These are phyloP conservation scores for Didymosphaeria variabile DNA, from an alignment of 2,329 filamentous ascomycete genomes.

Conservation along the genomic window DNA sequence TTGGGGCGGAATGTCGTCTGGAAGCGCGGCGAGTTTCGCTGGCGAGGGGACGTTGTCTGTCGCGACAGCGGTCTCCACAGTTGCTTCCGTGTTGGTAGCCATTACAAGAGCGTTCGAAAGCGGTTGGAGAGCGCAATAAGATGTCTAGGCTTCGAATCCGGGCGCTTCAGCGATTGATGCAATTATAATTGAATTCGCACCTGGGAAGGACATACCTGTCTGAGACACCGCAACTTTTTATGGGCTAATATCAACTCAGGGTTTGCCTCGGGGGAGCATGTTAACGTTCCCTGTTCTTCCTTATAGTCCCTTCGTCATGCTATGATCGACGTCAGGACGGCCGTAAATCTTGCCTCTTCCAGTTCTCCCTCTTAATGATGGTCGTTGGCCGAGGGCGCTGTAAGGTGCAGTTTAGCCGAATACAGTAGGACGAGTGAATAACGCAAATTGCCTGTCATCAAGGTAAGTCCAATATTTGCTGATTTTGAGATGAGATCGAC, in stretches of 20 bases:
- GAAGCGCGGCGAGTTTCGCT: conserved; percentile 10
- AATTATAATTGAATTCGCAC: not conserved
- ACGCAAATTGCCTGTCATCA: not conserved
- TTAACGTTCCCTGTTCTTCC: too few species aligned
- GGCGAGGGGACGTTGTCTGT: conserved; percentile 13
- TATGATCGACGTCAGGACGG: not conserved
- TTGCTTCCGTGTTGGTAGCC: conserved; percentile 3
- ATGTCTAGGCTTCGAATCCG: not conserved
- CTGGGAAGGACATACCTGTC: conserved; percentile 7
- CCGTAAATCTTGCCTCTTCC: not conserved
- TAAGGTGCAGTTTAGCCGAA: not conserved
- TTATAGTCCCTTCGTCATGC: not conserved
- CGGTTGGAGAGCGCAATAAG: not conserved
- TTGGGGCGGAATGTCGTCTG: conserved; percentile 9
- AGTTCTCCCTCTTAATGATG: not conserved
- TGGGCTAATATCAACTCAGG: not conserved
- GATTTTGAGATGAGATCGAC: not conserved
- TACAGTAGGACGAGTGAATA: not conserved
- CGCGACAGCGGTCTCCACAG: conserved; percentile 8
- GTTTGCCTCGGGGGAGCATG: too few species aligned
- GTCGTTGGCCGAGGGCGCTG: not conserved
- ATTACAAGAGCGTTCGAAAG: not conserved
- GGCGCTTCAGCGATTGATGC: not conserved
- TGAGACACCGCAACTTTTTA: too few species aligned
- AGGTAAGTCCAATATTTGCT: not conserved